Percentiles rank a stretch among this genome's conserved stretches.
phyloP scores from a whole-genome alignment of 768 basidiomycete species.

The Boletellus sp. region DNA sequence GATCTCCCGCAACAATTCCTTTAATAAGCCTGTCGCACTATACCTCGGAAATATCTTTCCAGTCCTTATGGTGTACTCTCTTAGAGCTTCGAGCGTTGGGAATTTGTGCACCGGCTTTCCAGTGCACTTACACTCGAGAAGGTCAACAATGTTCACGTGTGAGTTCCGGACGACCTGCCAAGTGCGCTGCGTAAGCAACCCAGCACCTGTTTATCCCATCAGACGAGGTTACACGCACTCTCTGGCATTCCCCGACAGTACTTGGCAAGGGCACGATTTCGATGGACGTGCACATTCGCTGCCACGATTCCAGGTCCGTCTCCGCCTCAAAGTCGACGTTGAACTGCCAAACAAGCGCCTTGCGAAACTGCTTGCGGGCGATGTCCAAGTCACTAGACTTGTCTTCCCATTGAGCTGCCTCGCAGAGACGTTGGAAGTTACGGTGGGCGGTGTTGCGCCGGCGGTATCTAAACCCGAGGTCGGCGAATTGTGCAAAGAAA shows the following conservation, averaged over 20 bases:
- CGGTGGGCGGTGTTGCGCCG: slow-evolving; percentile 10
- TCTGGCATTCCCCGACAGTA: slow-evolving; percentile 11
- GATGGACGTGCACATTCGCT: slow-evolving; percentile 21
- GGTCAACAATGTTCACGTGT: slow-evolving; percentile 35
- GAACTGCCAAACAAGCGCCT: slow-evolving; percentile 25
- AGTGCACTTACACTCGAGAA: slow-evolving; percentile 20
- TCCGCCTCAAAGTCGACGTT: slow-evolving; percentile 23
- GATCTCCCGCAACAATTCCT: slow-evolving; percentile 29
- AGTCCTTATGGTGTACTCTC: slow-evolving; percentile 19
- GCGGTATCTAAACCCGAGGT: slow-evolving; percentile 13
- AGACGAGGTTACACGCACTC: slow-evolving; percentile 14
- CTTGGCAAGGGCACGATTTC: slow-evolving; percentile 21
- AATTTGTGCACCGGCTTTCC: slow-evolving; percentile 23
- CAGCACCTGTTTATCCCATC: no score
- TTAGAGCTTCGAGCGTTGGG: slow-evolving; percentile 20
- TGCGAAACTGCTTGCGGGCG: slow-evolving; percentile 7
- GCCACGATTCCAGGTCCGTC: slow-evolving; percentile 21
- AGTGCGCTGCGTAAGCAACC: no score
- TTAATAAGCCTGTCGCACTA: slow-evolving; percentile 31
- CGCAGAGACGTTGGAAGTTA: slow-evolving; percentile 21
- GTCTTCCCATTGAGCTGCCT: neutral
- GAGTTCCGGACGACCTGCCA: slow-evolving; percentile 17
- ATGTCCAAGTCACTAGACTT: neutral
- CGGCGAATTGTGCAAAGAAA: slow-evolving; percentile 24
- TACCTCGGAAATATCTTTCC: slow-evolving; percentile 29